Evolutionary conservation across 2,329 filamentous ascomycete genomes (phyloP), one percentile per base, ranked within the genome.

Genomic region (Ophiostoma sp.): DNA sequence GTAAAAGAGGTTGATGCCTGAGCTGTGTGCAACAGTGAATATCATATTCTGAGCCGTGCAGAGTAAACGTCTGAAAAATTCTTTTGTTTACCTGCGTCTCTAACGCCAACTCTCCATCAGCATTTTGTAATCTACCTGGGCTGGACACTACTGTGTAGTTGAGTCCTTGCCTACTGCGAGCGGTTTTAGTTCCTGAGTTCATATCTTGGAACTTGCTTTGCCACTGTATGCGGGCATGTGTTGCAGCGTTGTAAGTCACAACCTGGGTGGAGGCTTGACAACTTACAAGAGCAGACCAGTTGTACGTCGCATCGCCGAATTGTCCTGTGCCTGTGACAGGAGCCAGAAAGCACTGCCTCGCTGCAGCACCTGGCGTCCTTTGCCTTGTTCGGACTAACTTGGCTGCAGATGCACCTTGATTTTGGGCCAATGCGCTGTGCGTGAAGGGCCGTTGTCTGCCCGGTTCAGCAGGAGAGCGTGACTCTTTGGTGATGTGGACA

Each of bases 261-360:
- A 11, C 57, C 57, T n/a, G 57, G 17, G 31, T 19, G 57, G 31
- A 39, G 15, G 55, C n/a, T 17, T 28, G 61, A 42, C 50, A 11
- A 19, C 31, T 22, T 69, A 39, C 25, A 19, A 17, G 55, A 59
- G 33, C 22, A 11, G 42, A 52, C 68, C 22, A 48, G 28, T 57
- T 69, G 50, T 19, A 42, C 17, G 45, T 59, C 6, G 50, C 33
- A 59, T 70, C 68, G 48, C 33, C 33, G 8, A 39, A 2, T 36
- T 36, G 33, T 39, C 12, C 11, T 55, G 48, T 25, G n/a, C 66
- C 66, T 69, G n/a, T 55, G 12, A 39, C 45, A 55, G 11, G 19
- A 59, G 31, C 50, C 50, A n/a, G 33, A 70, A 33, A 59, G 39
- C 63, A 73, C 64, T 45, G 64, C 71, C 64, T 69, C 42, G 42